These are phyloP conservation scores for Tephrocybe sp. DNA, from an alignment of 768 basidiomycete species.

Conservation along the genomic window DNA sequence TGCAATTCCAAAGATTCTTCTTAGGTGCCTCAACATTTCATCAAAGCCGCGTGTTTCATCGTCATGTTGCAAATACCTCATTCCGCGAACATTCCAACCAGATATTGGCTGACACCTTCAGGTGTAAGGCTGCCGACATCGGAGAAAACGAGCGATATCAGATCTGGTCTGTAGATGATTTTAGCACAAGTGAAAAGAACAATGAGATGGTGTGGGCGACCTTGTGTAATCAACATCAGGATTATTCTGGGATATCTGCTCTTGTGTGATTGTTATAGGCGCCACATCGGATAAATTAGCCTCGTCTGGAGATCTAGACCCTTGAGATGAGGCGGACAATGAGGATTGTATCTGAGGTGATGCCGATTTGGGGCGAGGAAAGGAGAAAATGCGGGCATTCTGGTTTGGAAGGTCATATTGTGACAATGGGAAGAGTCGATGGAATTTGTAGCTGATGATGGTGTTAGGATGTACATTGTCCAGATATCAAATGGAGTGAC, in stretches of 20 bases:
- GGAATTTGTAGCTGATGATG: slow-evolving; percentile 86
- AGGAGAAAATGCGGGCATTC: slow-evolving; percentile 71
- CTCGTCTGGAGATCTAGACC: slow-evolving; percentile 19
- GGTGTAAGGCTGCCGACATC: slow-evolving; percentile 93
- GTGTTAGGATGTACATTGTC: slow-evolving; percentile 13
- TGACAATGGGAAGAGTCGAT: slow-evolving; percentile 91
- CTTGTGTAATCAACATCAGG: slow-evolving; percentile 95
- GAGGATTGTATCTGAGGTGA: slow-evolving; percentile 22
- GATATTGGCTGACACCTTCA: slow-evolving; percentile 91
- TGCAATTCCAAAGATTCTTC: slow-evolving; percentile 14
- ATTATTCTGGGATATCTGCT: slow-evolving; percentile 80
- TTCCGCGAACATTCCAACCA: slow-evolving; percentile 92
- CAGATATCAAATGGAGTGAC: slow-evolving; percentile 31
- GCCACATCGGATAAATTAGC: slow-evolving; percentile 22
- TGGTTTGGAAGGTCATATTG: slow-evolving; percentile 88
- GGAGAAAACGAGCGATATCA: slow-evolving; percentile 92
- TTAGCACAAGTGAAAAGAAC: neutral
- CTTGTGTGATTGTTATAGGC: slow-evolving; percentile 63
- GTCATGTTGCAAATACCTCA: slow-evolving; percentile 24
- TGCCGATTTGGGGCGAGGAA: slow-evolving; percentile 45
- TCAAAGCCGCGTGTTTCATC: slow-evolving; percentile 12
- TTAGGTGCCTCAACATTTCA: slow-evolving; percentile 11
- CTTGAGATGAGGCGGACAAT: slow-evolving; percentile 11
- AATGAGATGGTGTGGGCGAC: slow-evolving; percentile 31
- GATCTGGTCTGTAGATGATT: slow-evolving; percentile 64